These are phyloP conservation scores for Bacidia rubella DNA, from an alignment of 495 filamentous ascomycete species.

Conservation along the genomic window DNA sequence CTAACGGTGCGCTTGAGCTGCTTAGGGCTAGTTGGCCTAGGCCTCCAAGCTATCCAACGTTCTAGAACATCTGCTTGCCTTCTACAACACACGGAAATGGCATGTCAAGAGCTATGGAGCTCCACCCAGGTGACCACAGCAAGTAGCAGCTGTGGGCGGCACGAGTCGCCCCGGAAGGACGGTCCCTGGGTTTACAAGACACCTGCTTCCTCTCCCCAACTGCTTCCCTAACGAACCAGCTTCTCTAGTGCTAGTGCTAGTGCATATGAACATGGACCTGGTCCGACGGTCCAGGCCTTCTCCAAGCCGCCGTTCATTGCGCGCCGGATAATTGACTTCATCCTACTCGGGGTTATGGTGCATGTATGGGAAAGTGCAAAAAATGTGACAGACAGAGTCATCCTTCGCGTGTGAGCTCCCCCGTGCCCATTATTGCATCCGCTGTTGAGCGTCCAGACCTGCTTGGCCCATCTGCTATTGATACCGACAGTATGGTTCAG, in stretches of 20 bases:
- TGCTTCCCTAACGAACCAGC: no score
- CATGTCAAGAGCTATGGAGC: no score
- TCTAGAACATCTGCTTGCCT: neutral
- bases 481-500: conserved; percentile 1
- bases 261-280: neutral
- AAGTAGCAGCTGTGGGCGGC: neutral
- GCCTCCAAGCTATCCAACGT: neutral
- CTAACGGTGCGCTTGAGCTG: neutral
- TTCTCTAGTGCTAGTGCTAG: no score
- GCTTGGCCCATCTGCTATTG: neutral
- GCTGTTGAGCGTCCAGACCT: neutral
- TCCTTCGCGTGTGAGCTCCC: neutral
- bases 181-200: no score
- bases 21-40: neutral
- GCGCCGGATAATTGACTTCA: no score
- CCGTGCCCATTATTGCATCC: neutral
- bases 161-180: neutral
- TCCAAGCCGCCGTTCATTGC: no score
- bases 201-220: no score
- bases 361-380: no score
- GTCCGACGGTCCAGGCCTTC: neutral
- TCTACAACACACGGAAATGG: no score
- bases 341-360: no score
- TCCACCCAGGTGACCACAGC: no score
- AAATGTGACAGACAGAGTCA: neutral